Evolutionary conservation across 2,329 filamentous ascomycete genomes (phyloP).

Genomic region (Elsinoe arachidis): DNA sequence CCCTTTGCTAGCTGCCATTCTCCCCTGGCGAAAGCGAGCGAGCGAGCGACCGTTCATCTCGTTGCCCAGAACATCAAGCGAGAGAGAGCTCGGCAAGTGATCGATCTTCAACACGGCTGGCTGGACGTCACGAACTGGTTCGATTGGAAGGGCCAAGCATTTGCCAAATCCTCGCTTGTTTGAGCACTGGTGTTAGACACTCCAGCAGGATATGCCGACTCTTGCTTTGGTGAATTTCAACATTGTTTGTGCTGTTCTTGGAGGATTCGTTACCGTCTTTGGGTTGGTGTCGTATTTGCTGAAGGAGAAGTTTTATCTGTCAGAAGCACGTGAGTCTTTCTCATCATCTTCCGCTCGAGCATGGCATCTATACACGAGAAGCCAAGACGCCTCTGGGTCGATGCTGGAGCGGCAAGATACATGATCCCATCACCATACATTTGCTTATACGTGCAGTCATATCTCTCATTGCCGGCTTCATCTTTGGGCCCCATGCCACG

Average conservation of each 20-base stretch:
- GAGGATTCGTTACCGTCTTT: slow-evolving; percentile 84
- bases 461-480: slow-evolving; percentile 67
- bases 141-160: neutral
- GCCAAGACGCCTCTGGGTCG: no score
- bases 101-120: no score
- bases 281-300: slow-evolving; percentile 80
- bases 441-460: slow-evolving; percentile 53
- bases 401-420: no score
- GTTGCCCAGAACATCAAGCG: no score
- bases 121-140: no score
- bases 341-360: neutral
- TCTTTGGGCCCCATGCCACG: slow-evolving; percentile 68
- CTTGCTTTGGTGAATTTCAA: slow-evolving; percentile 70
- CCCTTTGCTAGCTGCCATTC: no score
- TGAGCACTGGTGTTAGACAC: no score
- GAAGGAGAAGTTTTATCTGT: slow-evolving; percentile 86
- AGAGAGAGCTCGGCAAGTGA: no score
- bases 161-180: no score
- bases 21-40: no score
- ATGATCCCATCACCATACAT: neutral
- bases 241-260: slow-evolving; percentile 68
- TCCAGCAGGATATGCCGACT: slow-evolving; percentile 43
- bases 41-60: no score
- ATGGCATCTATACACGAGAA: neutral
- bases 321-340: slow-evolving; percentile 65